A percentile compares a stretch with the other conserved stretches of the same genome.
These are phyloP conservation scores for Chaetoceros tenuissimus DNA, from an alignment of 108 stramenopile genomes.

Conservation along the genomic window DNA sequence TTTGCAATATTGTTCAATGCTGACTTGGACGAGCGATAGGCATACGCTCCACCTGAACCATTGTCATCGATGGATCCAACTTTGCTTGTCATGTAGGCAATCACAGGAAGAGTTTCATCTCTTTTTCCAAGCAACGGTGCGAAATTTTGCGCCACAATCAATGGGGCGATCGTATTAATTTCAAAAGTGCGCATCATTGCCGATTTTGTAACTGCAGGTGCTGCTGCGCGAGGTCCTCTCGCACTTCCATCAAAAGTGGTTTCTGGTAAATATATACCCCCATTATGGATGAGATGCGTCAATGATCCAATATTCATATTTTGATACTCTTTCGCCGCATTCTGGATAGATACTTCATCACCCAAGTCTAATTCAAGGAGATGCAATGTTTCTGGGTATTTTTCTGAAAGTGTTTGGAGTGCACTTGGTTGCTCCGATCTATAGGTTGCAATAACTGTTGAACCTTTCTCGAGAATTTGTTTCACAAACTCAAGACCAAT, in stretches of 20 bases:
- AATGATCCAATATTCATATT: too few species aligned
- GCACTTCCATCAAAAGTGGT: conserved; percentile 12
- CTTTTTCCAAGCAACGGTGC: background rate
- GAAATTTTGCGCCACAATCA: conserved; percentile 16
- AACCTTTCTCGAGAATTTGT: conserved; percentile 5
- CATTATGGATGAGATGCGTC: conserved; percentile 12
- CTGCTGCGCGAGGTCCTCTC: background rate
- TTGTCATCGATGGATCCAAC: conserved; percentile 29
- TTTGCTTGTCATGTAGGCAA: too few species aligned
- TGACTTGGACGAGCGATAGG: conserved; percentile 33
- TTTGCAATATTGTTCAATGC: conserved; percentile 33
- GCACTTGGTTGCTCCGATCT: background rate
- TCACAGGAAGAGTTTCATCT: too few species aligned
- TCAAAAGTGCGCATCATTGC: conserved; percentile 22
- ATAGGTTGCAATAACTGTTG: conserved; percentile 9
- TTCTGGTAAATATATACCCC: conserved; percentile 10
- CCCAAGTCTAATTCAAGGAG: conserved; percentile 6
- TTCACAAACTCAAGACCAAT: conserved; percentile 13
- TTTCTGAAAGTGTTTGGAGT: too few species aligned
- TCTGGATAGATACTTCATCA: conserved; percentile 6
- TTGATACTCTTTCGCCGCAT: conserved; percentile 4
- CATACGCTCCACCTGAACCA: conserved; percentile 23
- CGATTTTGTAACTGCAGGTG: background rate
- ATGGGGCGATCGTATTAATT: conserved; percentile 22
- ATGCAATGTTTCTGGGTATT: conserved; percentile 1